A percentile compares a stretch with the other conserved stretches of the same genome.
Conservation (phyloP, 75 land plant genomes). For the Pinus albicaulis region DNA sequence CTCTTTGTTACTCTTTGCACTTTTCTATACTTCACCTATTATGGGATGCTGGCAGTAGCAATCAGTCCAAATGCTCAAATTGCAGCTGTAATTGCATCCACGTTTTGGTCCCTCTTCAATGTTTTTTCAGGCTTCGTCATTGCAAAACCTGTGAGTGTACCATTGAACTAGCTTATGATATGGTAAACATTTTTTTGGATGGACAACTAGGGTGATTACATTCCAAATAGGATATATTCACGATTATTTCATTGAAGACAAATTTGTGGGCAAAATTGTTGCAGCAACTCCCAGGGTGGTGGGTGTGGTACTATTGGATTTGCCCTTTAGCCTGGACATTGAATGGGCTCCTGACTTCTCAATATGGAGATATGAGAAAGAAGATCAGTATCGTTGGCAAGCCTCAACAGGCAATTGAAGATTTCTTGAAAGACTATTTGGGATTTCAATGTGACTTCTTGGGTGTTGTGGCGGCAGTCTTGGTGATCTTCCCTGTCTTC, state of each 20-base stretch:
- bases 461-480: constrained; percentile 35
- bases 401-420: constrained; percentile 13
- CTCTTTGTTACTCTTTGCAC: constrained; percentile 52
- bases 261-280: constrained; percentile 5
- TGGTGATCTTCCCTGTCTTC: constrained; percentile 29
- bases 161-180: background rate
- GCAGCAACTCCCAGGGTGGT: constrained; percentile 73
- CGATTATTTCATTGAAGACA: background rate
- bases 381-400: constrained; percentile 26
- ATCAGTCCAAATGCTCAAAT: constrained; percentile 48
- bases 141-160: constrained; percentile 50
- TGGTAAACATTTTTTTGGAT: no score
- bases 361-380: constrained; percentile 47
- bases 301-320: constrained; percentile 79
- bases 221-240: background rate
- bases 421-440: constrained; percentile 36
- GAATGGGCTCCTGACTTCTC: constrained; percentile 63
- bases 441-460: constrained; percentile 49
- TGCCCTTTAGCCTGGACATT: constrained; percentile 64
- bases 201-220: background rate
- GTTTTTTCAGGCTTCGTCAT: constrained; percentile 74
- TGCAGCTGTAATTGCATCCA: constrained; percentile 54
- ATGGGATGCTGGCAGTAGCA: constrained; percentile 66
- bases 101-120: constrained; percentile 52
- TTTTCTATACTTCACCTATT: constrained; percentile 59